Base-by-base conservation (phyloP, 2,329 filamentous ascomycete genomes). In the Trichoderma oligosporum region DNA sequence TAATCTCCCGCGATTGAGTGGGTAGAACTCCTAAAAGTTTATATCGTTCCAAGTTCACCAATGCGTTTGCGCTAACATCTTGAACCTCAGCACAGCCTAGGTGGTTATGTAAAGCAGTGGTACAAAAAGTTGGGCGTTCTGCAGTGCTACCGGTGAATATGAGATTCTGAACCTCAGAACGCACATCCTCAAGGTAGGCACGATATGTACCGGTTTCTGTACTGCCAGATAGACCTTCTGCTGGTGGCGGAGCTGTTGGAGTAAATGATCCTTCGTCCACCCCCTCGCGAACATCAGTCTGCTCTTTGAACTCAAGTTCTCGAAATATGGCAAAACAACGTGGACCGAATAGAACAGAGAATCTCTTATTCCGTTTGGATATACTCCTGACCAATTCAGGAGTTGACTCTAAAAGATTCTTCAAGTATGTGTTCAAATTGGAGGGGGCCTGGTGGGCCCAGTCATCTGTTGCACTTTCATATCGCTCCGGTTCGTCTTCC, bases 331-430 rank as follows among this genome's bases (percentile, higher is more conserved):
- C 65, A 44, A 78, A 76, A 49, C 79, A 79, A 4, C 77, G 75
- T 4, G 73, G 71, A 0, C 80, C 78, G 57, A 84, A 83, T 6
- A 81, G 71, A 2, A 82, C 76, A 24, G 71, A 70, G 55, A 83
- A 84, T 12, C 78, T 75, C 65, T 83, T 83, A 62, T 84, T 84
- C 1, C 81, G 71, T 53, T 78, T 79, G 2, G 80, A 80, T 33
- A 84, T 82, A 48, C 71, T 78, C 42, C 77, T 70, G 0, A 66
- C 66, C 7, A 71, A 70, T 33, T 71, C 69, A 1, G 68, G 67
- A 2, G 68, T 66, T 1, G 67, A 67, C 22, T 75, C 71, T 3
- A 79, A 70, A 5, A 79, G 70, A 58, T 84, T 80, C 29, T 74
- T 76, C 3, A 83, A 67, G 48, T 83, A 84, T 6, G 75, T 76